Percentiles rank a stretch among this genome's conserved stretches.
Conservation (phyloP, 2,329 filamentous ascomycete genomes). For the Ophidiomyces ophidiicola region DNA sequence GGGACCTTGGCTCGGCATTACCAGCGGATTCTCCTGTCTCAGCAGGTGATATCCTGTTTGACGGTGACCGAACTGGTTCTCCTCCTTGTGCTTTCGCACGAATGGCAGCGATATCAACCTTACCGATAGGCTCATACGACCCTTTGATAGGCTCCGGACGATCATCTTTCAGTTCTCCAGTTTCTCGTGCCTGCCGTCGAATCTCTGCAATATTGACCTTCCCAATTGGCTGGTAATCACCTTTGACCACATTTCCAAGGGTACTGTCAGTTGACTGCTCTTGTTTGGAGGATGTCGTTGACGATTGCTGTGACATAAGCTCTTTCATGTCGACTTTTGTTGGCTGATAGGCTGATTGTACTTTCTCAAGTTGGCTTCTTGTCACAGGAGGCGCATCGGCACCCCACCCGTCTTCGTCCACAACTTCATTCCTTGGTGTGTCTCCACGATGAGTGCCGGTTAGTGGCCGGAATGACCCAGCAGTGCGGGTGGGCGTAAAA, state of each 20-base stretch:
- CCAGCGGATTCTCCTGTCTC: slow-evolving; percentile 36
- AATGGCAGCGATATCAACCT: slow-evolving; percentile 94
- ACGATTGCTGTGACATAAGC: slow-evolving; percentile 59
- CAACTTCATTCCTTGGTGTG: slow-evolving; percentile 40
- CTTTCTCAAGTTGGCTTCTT: slow-evolving; percentile 78
- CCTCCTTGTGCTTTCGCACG: slow-evolving; percentile 58
- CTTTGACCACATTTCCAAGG: slow-evolving; percentile 57
- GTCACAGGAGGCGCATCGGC: slow-evolving; percentile 84
- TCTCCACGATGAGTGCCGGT: slow-evolving; percentile 43
- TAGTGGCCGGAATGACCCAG: slow-evolving; percentile 54
- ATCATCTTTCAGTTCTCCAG: slow-evolving; percentile 50
- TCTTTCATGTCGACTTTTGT: slow-evolving; percentile 91
- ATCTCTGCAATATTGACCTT: slow-evolving; percentile 97
- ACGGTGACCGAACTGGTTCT: slow-evolving; percentile 31
- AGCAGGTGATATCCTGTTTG: slow-evolving; percentile 32
- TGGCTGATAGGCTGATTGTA: slow-evolving; percentile 82
- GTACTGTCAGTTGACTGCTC: slow-evolving; percentile 34
- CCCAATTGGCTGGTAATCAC: slow-evolving; percentile 83
- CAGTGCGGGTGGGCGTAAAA: slow-evolving; percentile 63
- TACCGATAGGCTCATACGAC: slow-evolving; percentile 85
- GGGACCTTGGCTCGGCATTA: slow-evolving; percentile 45
- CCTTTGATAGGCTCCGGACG: slow-evolving; percentile 78
- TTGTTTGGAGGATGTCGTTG: slow-evolving; percentile 36
- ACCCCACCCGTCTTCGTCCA: slow-evolving; percentile 87
- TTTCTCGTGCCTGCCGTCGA: slow-evolving; percentile 57